Base-by-base conservation (phyloP, 192 early-diverging fungal genomes). In the Mortierella claussenii region DNA sequence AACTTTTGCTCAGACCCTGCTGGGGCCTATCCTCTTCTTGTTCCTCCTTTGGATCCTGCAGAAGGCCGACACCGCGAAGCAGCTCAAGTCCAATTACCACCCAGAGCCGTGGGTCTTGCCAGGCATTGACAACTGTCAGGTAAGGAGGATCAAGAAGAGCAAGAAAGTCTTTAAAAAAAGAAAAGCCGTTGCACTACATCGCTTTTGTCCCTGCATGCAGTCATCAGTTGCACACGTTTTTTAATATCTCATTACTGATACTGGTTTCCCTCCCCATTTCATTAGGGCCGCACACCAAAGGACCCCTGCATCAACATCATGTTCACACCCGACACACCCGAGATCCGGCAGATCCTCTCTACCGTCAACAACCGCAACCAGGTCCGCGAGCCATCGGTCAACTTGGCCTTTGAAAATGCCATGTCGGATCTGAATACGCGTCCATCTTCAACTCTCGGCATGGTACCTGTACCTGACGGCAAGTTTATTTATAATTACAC, bases 401-500 rank as follows among this genome's bases (percentile, higher is more conserved):
- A 53, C 18, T 36, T 79, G 15, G 28, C 18, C 28, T 80, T 61
- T 60, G 56, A 51, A 31, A 44, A 49, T 20, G 32, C 61, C 36
- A 82, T 34, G 47, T 48, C 65, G 27, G 80, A 79, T 46, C 23
- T 82, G 15, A 68, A 28, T 4, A 66, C 44, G 9, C 23, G 34
- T 40, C 83, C 83, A 3, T 50, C 50, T 1, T 36, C 43, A 27
- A 78, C 65, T 11, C 44, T 80, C 21, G 89, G 84, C 11, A 81
- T 90, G 31, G 80, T 88, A 1, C 86, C 86, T 18, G 90, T 90
- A 2, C 54, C 85, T 4, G 61, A 79, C 53, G 46, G 64, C 9
- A 61, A 83, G 21, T 90, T 89, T 65, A 91, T 93, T 33, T 93
- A 93, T 76, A 68, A 87, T 66, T 92, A 91, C 57, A 78, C 89